Percentiles rank a stretch among this genome's conserved stretches.
phyloP scores from a whole-genome alignment of 2,329 filamentous ascomycete species.

The Aspergillus arachidicola region DNA sequence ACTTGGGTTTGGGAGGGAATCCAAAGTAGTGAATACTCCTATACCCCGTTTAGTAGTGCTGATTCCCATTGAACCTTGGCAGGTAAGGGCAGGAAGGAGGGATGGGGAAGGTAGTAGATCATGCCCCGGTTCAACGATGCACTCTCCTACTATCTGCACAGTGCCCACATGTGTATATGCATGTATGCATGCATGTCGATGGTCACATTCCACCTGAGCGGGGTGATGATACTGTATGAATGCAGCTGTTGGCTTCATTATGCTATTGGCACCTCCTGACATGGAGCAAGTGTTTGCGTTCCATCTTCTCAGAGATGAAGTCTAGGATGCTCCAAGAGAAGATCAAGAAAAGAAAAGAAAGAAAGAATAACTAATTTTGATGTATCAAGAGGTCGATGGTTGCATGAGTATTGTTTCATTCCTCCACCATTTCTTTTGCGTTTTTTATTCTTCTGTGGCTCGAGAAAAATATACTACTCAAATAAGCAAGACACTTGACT shows the following conservation, averaged over 20 bases:
- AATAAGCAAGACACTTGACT: slow-evolving; percentile 8
- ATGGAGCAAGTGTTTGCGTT: slow-evolving; percentile 5
- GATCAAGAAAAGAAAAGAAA: not conserved
- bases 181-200: slow-evolving; percentile 13
- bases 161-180: slow-evolving; percentile 12
- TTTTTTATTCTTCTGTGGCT: too few species aligned
- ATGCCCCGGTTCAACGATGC: not conserved
- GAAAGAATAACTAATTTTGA: not conserved
- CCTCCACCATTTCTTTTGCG: not conserved
- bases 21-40: not conserved
- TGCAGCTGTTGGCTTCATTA: not conserved
- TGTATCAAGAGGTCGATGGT: not conserved
- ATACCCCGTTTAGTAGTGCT: not conserved
- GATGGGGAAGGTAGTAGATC: slow-evolving; percentile 4
- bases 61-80: slow-evolving; percentile 1
- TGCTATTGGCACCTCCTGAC: slow-evolving; percentile 13
- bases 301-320: not conserved
- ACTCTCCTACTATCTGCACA: not conserved
- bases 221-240: slow-evolving; percentile 5
- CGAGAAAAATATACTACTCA: not conserved
- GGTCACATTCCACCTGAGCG: slow-evolving; percentile 20
- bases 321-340: not conserved
- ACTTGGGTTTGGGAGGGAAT: not conserved
- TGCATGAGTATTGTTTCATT: slow-evolving; percentile 14
- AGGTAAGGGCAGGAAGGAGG: slow-evolving; percentile 12